These are phyloP conservation scores for Nakazawaea wyomingensis DNA, from an alignment of 805 yeast species.

Conservation along the genomic window DNA sequence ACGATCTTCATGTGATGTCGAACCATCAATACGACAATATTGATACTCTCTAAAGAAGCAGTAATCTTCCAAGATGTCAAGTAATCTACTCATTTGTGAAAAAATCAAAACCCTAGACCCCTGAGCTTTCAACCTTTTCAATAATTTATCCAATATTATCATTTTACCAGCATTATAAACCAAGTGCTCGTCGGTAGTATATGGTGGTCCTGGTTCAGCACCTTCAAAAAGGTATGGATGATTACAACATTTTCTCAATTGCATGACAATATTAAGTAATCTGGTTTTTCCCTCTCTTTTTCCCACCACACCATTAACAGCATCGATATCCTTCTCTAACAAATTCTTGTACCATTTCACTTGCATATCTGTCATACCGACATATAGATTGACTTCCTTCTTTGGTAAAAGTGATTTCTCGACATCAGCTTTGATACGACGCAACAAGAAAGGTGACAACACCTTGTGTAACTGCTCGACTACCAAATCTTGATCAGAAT, in stretches of 20 bases:
- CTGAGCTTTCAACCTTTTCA: conserved; percentile 61
- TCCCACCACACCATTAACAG: conserved; percentile 94
- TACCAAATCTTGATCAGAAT: conserved; percentile 68
- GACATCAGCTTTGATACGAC: conserved; percentile 91
- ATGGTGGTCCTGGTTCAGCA: conserved; percentile 99
- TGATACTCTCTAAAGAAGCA: conserved; percentile 78
- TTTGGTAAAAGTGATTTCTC: conserved; percentile 89
- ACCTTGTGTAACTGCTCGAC: conserved; percentile 87
- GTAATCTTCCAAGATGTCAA: conserved; percentile 90
- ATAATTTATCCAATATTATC: conserved; percentile 78
- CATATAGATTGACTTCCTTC: conserved; percentile 82
- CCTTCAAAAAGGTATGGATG: conserved; percentile 97
- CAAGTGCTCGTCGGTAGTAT: conserved; percentile 90
- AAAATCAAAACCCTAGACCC: conserved; percentile 91
- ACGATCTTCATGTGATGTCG: conserved; percentile 90
- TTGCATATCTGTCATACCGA: conserved; percentile 96
- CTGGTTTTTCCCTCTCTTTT: conserved; percentile 91
- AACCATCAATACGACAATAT: conserved; percentile 91
- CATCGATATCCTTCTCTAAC: conserved; percentile 89
- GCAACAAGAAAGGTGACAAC: conserved; percentile 76
- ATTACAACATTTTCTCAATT: conserved; percentile 91
- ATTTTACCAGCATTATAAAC: conserved; percentile 88
- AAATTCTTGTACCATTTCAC: conserved; percentile 84
- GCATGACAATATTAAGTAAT: conserved; percentile 91
- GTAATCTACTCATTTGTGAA: conserved; percentile 87